Conservation (phyloP, 2,329 filamentous ascomycete genomes). For the Teratosphaeria pseudoeucalypti region DNA sequence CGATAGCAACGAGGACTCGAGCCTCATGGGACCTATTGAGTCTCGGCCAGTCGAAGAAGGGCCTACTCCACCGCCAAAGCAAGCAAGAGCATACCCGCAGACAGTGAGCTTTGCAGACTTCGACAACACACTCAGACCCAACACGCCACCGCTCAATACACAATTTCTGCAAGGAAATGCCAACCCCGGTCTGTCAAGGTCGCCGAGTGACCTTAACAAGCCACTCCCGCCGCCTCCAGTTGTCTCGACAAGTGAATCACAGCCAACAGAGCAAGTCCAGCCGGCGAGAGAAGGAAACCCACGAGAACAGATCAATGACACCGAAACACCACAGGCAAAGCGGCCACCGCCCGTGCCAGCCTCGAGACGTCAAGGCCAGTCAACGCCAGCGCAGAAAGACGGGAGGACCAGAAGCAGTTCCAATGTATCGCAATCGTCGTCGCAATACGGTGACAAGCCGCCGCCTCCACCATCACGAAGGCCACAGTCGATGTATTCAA, state of each 20-base stretch:
- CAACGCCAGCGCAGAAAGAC: constrained; percentile 3
- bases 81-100: constrained; percentile 42
- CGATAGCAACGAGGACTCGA: constrained; percentile 31
- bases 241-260: constrained; percentile 6
- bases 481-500: constrained; percentile 4
- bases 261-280: constrained; percentile 3
- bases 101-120: constrained; percentile 25
- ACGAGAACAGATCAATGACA: not conserved
- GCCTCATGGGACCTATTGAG: constrained; percentile 23
- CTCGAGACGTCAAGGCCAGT: constrained; percentile 36
- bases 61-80: constrained; percentile 61
- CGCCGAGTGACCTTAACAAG: constrained; percentile 48
- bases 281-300: not conserved
- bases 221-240: constrained; percentile 35
- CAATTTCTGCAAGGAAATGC: constrained; percentile 4
- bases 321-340: constrained; percentile 26
- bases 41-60: constrained; percentile 38
- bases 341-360: constrained; percentile 38
- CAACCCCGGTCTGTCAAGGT: constrained; percentile 21
- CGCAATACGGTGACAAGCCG: constrained; percentile 9
- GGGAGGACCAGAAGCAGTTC: constrained; percentile 16
- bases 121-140: constrained; percentile 16
- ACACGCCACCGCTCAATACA: constrained; percentile 10
- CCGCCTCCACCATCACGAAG: constrained; percentile 22
- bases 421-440: constrained; percentile 14